These are phyloP conservation scores for Dissophora globulifera DNA, from an alignment of 192 early-diverging fungal species.

Conservation along the genomic window DNA sequence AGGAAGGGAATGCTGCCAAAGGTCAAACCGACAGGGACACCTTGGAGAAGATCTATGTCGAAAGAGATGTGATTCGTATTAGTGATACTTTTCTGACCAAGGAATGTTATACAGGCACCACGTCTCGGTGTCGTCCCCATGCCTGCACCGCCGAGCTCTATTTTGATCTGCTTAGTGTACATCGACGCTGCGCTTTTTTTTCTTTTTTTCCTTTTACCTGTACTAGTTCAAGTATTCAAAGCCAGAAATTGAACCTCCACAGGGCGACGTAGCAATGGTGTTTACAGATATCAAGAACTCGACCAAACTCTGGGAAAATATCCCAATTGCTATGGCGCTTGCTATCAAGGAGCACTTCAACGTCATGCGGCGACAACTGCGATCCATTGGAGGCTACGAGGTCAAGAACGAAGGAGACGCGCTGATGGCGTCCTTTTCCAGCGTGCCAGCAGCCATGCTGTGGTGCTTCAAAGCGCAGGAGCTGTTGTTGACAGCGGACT, in stretches of 20 bases:
- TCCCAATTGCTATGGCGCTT: slow-evolving; percentile 82
- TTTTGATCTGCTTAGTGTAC: too few species aligned
- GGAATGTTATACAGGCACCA: background rate
- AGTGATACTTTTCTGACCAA: too few species aligned
- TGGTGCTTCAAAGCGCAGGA: slow-evolving; percentile 92
- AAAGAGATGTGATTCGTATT: too few species aligned
- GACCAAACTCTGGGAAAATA: slow-evolving; percentile 91
- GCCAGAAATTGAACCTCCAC: slow-evolving; percentile 85
- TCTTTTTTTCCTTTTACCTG: too few species aligned
- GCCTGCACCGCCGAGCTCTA: too few species aligned
- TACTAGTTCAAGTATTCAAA: slow-evolving; percentile 56
- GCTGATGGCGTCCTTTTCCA: slow-evolving; percentile 93
- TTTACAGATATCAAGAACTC: slow-evolving; percentile 97
- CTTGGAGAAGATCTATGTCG: slow-evolving; percentile 83
- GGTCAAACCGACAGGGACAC: slow-evolving; percentile 91
- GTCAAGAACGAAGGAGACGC: slow-evolving; percentile 97
- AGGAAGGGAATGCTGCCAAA: slow-evolving; percentile 95
- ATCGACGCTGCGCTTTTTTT: too few species aligned
- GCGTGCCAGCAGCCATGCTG: slow-evolving; percentile 79
- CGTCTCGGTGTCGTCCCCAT: background rate
- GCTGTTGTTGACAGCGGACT: slow-evolving; percentile 82
- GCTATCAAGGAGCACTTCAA: slow-evolving; percentile 89
- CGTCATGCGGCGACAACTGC: slow-evolving; percentile 84
- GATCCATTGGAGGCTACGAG: slow-evolving; percentile 89
- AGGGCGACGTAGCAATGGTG: slow-evolving; percentile 84